These are phyloP conservation scores for Hypoxylon sp. DNA, from an alignment of 2,329 filamentous ascomycete species.

Conservation along the genomic window DNA sequence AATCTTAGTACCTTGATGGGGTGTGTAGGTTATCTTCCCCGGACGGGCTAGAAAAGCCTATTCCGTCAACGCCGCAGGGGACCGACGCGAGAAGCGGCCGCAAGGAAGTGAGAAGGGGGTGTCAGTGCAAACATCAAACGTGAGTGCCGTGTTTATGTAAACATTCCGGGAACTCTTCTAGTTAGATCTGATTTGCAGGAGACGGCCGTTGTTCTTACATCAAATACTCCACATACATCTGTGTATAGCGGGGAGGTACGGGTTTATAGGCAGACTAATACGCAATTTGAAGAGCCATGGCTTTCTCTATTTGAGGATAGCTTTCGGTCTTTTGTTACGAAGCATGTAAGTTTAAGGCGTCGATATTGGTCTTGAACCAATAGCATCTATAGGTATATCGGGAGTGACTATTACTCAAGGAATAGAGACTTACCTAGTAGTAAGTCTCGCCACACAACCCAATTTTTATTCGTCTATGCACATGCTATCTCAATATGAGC, in stretches of 20 bases:
- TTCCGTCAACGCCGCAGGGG: constrained; percentile 31
- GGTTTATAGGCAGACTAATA: not conserved
- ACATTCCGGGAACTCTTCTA: not conserved
- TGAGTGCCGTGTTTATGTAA: constrained; percentile 24
- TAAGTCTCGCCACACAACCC: not conserved
- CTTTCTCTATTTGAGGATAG: not conserved
- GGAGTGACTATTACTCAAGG: not conserved
- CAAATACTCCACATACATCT: not conserved
- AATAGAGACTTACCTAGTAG: not conserved
- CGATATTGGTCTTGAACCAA: not conserved
- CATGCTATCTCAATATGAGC: constrained; percentile 8
- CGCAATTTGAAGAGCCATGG: not conserved
- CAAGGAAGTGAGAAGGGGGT: constrained; percentile 11
- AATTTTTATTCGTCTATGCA: not conserved
- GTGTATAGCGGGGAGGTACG: not conserved
- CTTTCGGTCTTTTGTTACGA: not conserved
- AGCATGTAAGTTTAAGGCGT: not conserved
- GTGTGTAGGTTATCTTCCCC: constrained; percentile 35
- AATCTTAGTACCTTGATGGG: constrained; percentile 28
- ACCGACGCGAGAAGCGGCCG: constrained; percentile 18
- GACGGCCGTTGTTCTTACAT: not conserved
- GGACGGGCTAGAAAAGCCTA: constrained; percentile 44
- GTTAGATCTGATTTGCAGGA: not conserved
- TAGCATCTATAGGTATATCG: not conserved
- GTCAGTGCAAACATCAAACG: constrained; percentile 13